Base-by-base conservation (phyloP, 805 yeast genomes). In the Schwanniomyces pseudopolymorphus region DNA sequence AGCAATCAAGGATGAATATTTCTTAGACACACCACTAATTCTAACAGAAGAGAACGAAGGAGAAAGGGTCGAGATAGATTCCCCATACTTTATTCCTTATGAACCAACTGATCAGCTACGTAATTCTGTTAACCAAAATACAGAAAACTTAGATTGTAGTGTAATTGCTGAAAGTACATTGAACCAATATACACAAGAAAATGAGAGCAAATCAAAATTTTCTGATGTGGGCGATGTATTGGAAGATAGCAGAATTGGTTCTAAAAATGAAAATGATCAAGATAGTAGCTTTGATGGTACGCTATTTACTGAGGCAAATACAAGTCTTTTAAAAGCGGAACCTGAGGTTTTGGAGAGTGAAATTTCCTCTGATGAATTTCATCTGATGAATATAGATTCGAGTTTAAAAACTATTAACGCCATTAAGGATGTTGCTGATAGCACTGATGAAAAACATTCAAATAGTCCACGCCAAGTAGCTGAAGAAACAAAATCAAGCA, bases 121-220 rank as follows among this genome's bases (percentile, higher is more conserved):
- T 10, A 35, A 20, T n/a, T 20, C 16, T 8, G n/a, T 20, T 3
- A 16, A 8, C 6, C 13, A 39, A 13, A 21, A 14, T n/a, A 39
- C 19, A 10, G 42, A 19, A 33, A 33, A 33, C 13, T 17, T 20
- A 13, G 37, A 19, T 9, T 24, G 26, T 13, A 37, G 39, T 24
- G 39, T 37, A 4, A 21, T 37, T 37, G 39, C 39, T 37, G 39
- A 37, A 24, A 37, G 27, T 24, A 37, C 27, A 3, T 19, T 24
- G 11, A 16, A 39, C 21, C 36, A 33, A 13, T 19, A 3, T 10
- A 33, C 35, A 2, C 47, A 33, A 20, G 40, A 24, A 24, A 36
- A 26, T 6, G 44, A 33, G 14, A 22, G 28, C 16, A 14, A 16
- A 19, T 11, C 25, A 13, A 33, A 33, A 11, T 33, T 33, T 42